These are phyloP conservation scores for Dactylellina drechsleri DNA, from an alignment of 2,329 filamentous ascomycete genomes.

Conservation along the genomic window DNA sequence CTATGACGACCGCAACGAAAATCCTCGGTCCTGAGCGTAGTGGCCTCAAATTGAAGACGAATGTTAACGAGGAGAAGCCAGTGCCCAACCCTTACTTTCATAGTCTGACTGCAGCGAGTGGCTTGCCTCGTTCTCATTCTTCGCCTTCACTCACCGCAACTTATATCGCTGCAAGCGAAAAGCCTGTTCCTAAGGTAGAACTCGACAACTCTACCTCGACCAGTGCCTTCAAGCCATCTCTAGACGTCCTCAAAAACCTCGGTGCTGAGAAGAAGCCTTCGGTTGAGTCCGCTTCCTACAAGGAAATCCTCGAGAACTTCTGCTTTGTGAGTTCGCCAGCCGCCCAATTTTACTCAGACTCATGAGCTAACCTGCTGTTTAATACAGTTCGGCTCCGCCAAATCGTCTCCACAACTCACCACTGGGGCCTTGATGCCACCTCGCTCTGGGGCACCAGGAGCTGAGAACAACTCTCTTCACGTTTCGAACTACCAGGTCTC, in stretches of 20 bases:
- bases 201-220: conserved; percentile 31
- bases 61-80: conserved; percentile 33
- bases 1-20: conserved; percentile 78
- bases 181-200: conserved; percentile 40
- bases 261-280: conserved; percentile 69
- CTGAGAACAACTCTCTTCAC: conserved; percentile 29
- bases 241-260: conserved; percentile 49
- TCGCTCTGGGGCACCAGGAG: conserved; percentile 21
- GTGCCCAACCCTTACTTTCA: conserved; percentile 51
- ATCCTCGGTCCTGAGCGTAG: conserved; percentile 70
- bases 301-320: conserved; percentile 98
- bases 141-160: conserved; percentile 49
- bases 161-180: conserved; percentile 39
- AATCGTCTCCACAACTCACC: conserved; percentile 42
- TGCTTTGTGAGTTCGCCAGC: conserved; percentile 90
- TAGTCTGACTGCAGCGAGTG: conserved; percentile 36
- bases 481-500: conserved; percentile 26
- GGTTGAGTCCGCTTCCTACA: conserved; percentile 88
- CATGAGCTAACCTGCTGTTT: conserved; percentile 46
- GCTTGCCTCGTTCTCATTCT: conserved; percentile 49
- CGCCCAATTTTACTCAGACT: conserved; percentile 16
- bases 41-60: conserved; percentile 63
- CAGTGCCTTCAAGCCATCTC: conserved; percentile 38
- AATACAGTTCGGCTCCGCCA: conserved; percentile 54
- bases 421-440: conserved; percentile 43